These are phyloP conservation scores for Catunica adiposa DNA, from an alignment of 2,329 filamentous ascomycete species.

Conservation along the genomic window DNA sequence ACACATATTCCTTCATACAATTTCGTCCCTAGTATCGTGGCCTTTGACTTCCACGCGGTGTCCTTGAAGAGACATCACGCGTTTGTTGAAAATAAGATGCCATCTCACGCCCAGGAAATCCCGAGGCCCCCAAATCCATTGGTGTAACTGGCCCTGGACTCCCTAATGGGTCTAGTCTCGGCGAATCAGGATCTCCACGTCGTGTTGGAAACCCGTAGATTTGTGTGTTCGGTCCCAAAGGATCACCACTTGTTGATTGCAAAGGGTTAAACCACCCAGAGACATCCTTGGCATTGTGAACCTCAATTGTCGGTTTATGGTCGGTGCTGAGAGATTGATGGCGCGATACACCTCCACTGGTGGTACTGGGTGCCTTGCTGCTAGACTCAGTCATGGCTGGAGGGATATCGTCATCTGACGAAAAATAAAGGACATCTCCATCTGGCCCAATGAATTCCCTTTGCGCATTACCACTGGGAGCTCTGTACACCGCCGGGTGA, in stretches of 20 bases:
- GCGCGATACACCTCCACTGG: background rate
- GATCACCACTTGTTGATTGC: background rate
- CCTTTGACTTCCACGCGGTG: background rate
- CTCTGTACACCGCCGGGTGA: constrained; percentile 44
- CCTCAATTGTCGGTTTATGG: background rate
- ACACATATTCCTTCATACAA: too few species aligned
- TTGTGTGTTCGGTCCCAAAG: background rate
- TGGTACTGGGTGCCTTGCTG: background rate
- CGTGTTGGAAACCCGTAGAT: background rate
- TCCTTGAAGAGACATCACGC: background rate
- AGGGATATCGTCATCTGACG: constrained; percentile 11
- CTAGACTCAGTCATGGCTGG: background rate
- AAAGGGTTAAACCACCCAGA: background rate
- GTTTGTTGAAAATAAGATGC: constrained; percentile 15
- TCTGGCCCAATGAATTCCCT: background rate
- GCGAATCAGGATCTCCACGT: constrained; percentile 29
- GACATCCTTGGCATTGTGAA: background rate
- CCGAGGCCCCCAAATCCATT: constrained; percentile 34
- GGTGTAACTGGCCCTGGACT: constrained; percentile 46
- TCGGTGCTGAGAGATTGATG: background rate
- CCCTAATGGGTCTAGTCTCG: constrained; percentile 34
- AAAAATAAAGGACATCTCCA: constrained; percentile 3
- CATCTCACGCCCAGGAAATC: constrained; percentile 17
- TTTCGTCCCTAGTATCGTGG: background rate
- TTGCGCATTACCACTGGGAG: constrained; percentile 14